Evolutionary conservation across 2,329 filamentous ascomycete genomes (phyloP), one percentile per base, ranked within the genome.

Genomic region (Neurospora crassa): DNA sequence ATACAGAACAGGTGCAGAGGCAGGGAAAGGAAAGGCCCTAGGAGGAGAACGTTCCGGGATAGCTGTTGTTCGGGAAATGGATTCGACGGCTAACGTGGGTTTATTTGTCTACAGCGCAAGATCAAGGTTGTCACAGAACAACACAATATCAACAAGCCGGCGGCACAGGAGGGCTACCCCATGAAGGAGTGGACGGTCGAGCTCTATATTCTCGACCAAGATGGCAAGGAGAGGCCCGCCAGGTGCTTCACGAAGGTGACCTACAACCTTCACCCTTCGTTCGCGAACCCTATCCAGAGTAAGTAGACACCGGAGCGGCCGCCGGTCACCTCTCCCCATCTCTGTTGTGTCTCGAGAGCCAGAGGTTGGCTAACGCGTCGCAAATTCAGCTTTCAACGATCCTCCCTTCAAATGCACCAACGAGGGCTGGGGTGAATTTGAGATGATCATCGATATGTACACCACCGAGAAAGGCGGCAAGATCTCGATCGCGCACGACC

Each of bases 381-480:
- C 53, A 16, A 67, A 24, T 16, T 69, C 76, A 96, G 92, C 89
- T 34, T 91, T 97, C 84, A 91, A 90, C 79, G 90, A 92, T 75
- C 89, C 94, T 0, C 96, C 96, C 0, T 99, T 98, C 84, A 87
- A 87, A 75, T 97, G 97, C 81, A 86, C 89, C 74, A 97, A 99
- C 82, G 92, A 97, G 82, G 96, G 96, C 76, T 99, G 96, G 96
- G 96, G 96, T 78, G 96, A 98, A 83, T 99, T 99, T 80, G 96
- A 98, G 80, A 95, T 99, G 90, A 86, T 85, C 68, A 96, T 98
- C 78, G 89, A 92, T 73, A 87, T 96, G 76, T 91, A 90, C 78
- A 92, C 91, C 63, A 90, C 91, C 40, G 93, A 96, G 82, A 97
- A 97, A 85, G 91, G 89, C 71, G 89, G 91, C 71, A 95, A 97